Base-by-base conservation (phyloP, 2,329 filamentous ascomycete species). In the Hymenoscyphus repandus region DNA sequence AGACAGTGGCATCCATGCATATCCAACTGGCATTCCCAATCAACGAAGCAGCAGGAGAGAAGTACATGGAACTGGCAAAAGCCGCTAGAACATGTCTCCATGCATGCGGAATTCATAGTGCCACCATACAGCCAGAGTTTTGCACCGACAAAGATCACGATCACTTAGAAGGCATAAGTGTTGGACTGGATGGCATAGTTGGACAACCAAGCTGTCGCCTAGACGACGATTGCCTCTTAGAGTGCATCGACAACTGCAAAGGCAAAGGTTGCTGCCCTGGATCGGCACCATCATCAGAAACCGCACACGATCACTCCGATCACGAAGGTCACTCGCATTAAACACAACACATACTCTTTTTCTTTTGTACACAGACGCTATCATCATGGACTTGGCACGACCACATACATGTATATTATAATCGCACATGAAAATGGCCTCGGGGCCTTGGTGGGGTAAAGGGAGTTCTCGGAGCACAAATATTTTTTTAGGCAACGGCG, bases 101-200 rank as follows among this genome's bases (percentile, higher is more conserved):
- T 69, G 91, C 83, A 33, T 96, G 95, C 62, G 92, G 93, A 50
- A 97, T 99, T 58, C 93, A 99, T 73, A 95, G 88, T 34, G 92
- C 90, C 33, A 99, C 93, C 11, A 97, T 99, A 61, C 93, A 99
- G 70, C 93, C 93, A 5, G 93, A 99, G 69, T 99, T 85, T 60
- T 83, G 80, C 56, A 68, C 80, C 22, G 79, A 80, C 57, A 64
- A 70, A 47, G 57, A 55, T 38, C 64, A 67, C 36, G 57, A 62
- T 44, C 64, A 66, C 46, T 45, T 17, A 7, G 55, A 59, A 20
- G 52, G 51, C 12, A 38, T 50, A 11, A 47, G 18, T n/a, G 45
- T 60, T 30, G 59, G 58, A 37, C 48, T 62, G 12, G 63, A 66
- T 41, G 59, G 62, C 6, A 58, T 60, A 18, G 55, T 57, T 9